Conservation (phyloP, 1,284 basidiomycete species). For the Moniliophthora roreri region DNA sequence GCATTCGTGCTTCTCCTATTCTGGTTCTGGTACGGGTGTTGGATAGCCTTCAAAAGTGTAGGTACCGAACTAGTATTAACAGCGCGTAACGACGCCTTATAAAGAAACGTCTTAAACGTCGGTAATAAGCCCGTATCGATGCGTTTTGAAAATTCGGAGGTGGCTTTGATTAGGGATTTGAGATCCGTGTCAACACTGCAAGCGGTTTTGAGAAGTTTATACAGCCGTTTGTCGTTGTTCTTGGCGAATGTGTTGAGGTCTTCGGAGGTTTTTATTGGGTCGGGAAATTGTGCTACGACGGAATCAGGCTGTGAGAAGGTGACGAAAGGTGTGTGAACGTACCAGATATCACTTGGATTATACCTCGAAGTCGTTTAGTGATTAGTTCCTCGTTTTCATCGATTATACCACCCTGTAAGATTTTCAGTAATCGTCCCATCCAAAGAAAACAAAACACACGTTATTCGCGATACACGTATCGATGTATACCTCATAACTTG, state of each 20-base stretch:
- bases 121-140: conserved; percentile 63
- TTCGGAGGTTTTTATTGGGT: conserved; percentile 72
- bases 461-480: conserved; percentile 8
- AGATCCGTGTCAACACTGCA: conserved; percentile 85
- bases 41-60: conserved; percentile 70
- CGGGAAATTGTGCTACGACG: conserved; percentile 55
- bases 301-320: neutral
- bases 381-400: conserved; percentile 74
- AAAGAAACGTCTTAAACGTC: conserved; percentile 77
- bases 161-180: conserved; percentile 77
- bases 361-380: conserved; percentile 51
- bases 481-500: conserved; percentile 7
- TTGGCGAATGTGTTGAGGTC: conserved; percentile 87
- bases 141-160: conserved; percentile 74
- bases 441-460: conserved; percentile 3
- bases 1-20: no score
- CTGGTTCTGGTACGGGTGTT: conserved; percentile 38
- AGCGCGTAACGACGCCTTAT: conserved; percentile 70
- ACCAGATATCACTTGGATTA: conserved; percentile 67
- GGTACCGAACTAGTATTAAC: conserved; percentile 87
- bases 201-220: conserved; percentile 80
- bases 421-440: neutral
- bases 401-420: conserved; percentile 41
- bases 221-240: conserved; percentile 83
- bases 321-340: conserved; percentile 21